Evolutionary conservation across 305 asterid genomes (phyloP).

Genomic region (Fraxinus velutina): DNA sequence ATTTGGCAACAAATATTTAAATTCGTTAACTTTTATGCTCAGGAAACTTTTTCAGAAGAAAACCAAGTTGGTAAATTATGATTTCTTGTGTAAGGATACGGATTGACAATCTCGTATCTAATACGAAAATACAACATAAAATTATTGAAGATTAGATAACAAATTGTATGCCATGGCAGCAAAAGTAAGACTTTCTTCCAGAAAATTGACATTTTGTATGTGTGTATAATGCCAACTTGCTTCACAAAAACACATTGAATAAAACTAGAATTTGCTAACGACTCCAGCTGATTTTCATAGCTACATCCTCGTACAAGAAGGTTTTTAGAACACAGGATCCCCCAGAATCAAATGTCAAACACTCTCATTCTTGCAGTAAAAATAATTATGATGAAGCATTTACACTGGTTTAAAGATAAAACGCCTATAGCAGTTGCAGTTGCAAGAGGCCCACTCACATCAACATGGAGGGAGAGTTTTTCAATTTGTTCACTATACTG

Average conservation of each 20-base stretch:
- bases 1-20: background rate
- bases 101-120: background rate
- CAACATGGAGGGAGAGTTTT: slow-evolving; percentile 99
- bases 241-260: background rate
- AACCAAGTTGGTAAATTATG: background rate
- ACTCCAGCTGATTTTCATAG: background rate
- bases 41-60: background rate
- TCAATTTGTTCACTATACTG: slow-evolving; percentile 98
- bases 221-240: background rate
- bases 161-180: background rate
- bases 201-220: background rate
- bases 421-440: slow-evolving; percentile 19
- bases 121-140: background rate
- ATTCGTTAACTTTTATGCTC: background rate
- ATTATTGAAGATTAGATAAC: background rate
- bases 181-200: background rate
- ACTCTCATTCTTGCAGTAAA: slow-evolving; percentile 6
- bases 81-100: background rate
- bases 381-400: background rate
- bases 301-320: background rate
- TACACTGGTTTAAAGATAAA: slow-evolving; percentile 2
- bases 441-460: slow-evolving; percentile 60
- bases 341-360: background rate
- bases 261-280: background rate
- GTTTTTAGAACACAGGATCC: background rate